Evolutionary conservation across 345 rosid genomes (phyloP).

Genomic region (Lagerstroemia speciosa): DNA sequence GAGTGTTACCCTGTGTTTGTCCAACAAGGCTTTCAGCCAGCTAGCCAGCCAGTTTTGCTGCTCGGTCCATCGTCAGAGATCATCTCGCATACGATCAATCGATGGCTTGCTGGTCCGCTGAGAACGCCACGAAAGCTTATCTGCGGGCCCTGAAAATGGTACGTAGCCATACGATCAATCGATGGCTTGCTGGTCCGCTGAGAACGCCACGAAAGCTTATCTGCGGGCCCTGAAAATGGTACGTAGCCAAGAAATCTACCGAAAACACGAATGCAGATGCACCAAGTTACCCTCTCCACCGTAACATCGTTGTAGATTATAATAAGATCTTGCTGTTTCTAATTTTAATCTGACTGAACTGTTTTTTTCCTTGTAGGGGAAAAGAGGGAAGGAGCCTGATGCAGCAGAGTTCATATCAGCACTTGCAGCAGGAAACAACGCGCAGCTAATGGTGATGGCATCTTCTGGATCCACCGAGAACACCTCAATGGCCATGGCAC

Average conservation of each 20-base stretch:
- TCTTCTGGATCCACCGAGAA: conserved; percentile 5
- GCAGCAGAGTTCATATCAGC: conserved; percentile 52
- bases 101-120: conserved; percentile 41
- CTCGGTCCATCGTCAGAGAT: not conserved
- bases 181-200: conserved; percentile 41
- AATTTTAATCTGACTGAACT: not conserved
- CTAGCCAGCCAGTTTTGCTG: not conserved
- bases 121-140: conserved; percentile 52
- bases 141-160: conserved; percentile 41
- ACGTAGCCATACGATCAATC: not conserved
- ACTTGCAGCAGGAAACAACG: conserved; percentile 45
- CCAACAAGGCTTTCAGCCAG: not conserved
- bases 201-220: conserved; percentile 52
- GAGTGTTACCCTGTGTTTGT: not conserved
- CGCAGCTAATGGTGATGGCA: conserved; percentile 36
- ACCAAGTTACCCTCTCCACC: not conserved
- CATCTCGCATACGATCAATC: not conserved
- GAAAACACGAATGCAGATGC: not conserved
- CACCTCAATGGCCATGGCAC: conserved; percentile 16
- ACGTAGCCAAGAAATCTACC: not conserved
- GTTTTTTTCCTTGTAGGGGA: conserved; percentile 18
- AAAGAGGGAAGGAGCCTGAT: conserved; percentile 36
- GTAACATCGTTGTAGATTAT: too few species aligned
- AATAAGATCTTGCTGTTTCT: too few species aligned
- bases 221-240: conserved; percentile 41